Evolutionary conservation across 768 basidiomycete genomes (phyloP), one percentile per base, ranked within the genome.

Genomic region (Hypholoma sublateritium): DNA sequence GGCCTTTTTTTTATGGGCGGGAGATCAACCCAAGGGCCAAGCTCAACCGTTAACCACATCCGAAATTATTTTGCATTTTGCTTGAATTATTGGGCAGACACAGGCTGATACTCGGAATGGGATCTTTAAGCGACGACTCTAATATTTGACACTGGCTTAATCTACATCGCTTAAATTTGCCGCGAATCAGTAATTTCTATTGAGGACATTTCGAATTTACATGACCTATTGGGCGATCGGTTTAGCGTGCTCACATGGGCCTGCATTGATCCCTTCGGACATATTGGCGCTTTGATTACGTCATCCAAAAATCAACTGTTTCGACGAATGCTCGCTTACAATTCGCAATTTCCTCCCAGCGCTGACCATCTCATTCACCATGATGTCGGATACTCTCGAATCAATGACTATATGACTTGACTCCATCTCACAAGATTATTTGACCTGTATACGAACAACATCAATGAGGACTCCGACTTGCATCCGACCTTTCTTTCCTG

Each of bases 401-500:
- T 32, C 28, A 32, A 47, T 11, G 12, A 28, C 13, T 16, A 6
- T 47, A 3, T 28, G 8, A 16, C 19, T 47, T 17, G 8, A 13
- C 13, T 47, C 2, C 24, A 25, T 41, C 12, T 1, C 2, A 13
- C 22, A 4, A n/a, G 7, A 25, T n/a, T 25, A 11, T 25, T 47
- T 22, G 16, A 3, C 12, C 25, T 28, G 22, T 14, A 16, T 28
- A 22, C 22, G 22, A 32, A 47, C 25, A 47, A 11, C 17, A 19
- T 44, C 19, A 11, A 44, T 22, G 42, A 25, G 47, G 45, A 8
- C 14, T 60, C 59, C 55, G 62, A 60, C 49, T 53, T 60, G 44
- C 32, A 50, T 44, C 57, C 62, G 62, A 56, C 53, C 41, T 59
- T 60, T 56, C 19, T 34, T 5, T 32, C 28, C 28, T 32, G 28